phyloP scores from a whole-genome alignment of 2,329 filamentous ascomycete genomes.

The Xylaria sp. region DNA sequence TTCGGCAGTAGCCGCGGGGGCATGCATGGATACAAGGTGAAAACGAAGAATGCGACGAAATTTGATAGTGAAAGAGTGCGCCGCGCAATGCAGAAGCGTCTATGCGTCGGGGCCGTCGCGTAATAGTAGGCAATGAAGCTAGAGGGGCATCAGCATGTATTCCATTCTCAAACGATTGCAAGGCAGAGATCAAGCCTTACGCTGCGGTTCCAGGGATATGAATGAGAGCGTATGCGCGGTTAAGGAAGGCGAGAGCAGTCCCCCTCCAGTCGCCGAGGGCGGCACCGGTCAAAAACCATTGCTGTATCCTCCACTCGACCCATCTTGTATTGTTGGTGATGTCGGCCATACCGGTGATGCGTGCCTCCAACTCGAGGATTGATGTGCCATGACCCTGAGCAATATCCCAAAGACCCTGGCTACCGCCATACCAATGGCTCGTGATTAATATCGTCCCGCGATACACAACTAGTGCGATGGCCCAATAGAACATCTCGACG shows the following conservation, averaged over 20 bases:
- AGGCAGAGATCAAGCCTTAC: conserved; percentile 42
- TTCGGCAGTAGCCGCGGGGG: conserved; percentile 59
- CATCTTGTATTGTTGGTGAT: conserved; percentile 49
- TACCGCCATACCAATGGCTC: conserved; percentile 61
- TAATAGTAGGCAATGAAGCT: conserved; percentile 60
- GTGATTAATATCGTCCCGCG: conserved; percentile 65
- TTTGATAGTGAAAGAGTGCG: conserved; percentile 61
- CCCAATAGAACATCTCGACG: conserved; percentile 80
- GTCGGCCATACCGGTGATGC: conserved; percentile 40
- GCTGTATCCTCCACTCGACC: conserved; percentile 52
- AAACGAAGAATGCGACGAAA: conserved; percentile 58
- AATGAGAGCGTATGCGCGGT: conserved; percentile 60
- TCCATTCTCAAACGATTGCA: not conserved
- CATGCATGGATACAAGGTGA: conserved; percentile 59
- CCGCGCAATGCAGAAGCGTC: conserved; percentile 51
- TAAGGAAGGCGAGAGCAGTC: conserved; percentile 55
- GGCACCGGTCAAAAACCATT: conserved; percentile 49
- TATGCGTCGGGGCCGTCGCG: conserved; percentile 53
- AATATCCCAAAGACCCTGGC: conserved; percentile 56
- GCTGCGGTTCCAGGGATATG: conserved; percentile 62
- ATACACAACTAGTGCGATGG: conserved; percentile 72
- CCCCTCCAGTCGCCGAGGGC: conserved; percentile 50
- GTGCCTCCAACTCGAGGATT: conserved; percentile 55
- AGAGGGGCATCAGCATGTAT: conserved; percentile 2
- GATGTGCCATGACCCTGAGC: conserved; percentile 57